Evolutionary conservation across 208 protist species (phyloP), one percentile per base, ranked within the genome.

Genomic region (Leishmania tropica): DNA sequence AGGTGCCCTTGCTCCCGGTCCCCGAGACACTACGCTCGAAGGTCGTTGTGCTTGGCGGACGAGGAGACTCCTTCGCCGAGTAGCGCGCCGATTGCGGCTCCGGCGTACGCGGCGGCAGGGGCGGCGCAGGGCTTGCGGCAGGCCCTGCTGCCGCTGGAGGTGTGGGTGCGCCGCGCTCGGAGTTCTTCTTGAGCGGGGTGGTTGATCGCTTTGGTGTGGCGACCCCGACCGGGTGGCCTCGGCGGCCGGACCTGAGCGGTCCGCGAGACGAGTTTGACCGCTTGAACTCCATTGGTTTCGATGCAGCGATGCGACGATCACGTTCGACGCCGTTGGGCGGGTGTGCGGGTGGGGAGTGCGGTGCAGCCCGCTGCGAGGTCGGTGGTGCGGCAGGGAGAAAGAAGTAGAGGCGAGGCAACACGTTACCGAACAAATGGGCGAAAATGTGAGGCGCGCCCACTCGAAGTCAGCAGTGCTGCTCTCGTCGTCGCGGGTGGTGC

Each of bases 241-340:
- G 60, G n/a, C 60, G 60, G 28, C 60, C 60, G n/a, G 60, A 65
- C 28, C 17, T 37, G 28, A 90, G 70, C 7, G 84, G 83, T 4
- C 85, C 87, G 51, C 89, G 86, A 1, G 91, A 94, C 3, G 93
- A 96, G 82, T 94, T 92, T 13, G 71, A 88, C 19, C 93, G 93
- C 58, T 91, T 91, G 79, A 95, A 96, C 60, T 95, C 88, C 91
- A 96, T 96, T 1, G n/a, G 6, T 5, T 13, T 13, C 28, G 2
- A 42, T 42, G 40, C 11, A 1, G 56, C 56, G 56, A 31, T 54
- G 13, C 15, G 13, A 0, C 5, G 51, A 21, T 54, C 51, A 21
- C 51, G 51, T 21, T 19, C 51, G 51, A 54, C 0, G 13, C 0
- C 13, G 13, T 54, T 54, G 54, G n/a, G 5, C 54, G 54, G 6